Conservation (phyloP, 225 moss, liverwort and hornwort genomes). For the Bryoerythrophyllum caledonicum region DNA sequence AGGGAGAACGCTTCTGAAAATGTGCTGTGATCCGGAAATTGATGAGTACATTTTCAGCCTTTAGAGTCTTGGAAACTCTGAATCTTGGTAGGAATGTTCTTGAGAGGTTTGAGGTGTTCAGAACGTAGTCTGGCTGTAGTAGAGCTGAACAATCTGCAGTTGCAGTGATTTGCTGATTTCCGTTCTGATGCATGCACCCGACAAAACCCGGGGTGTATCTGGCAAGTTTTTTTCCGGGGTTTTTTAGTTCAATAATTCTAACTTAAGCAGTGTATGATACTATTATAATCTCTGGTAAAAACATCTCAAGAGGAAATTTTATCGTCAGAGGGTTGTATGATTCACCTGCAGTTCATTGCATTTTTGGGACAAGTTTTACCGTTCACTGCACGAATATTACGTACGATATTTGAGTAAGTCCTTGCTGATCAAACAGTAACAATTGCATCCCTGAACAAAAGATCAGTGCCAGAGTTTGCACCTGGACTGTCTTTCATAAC, state of each 20-base stretch:
- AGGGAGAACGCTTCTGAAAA: not conserved
- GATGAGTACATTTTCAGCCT: not conserved
- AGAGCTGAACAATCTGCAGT: not conserved
- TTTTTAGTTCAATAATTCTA: not conserved
- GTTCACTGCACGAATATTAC: not conserved
- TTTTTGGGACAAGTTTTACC: not conserved
- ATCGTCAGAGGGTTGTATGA: not conserved
- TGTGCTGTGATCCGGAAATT: not conserved
- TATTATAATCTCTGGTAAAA: not conserved
- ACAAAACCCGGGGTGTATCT: not conserved
- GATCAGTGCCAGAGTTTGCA: not conserved
- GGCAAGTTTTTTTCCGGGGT: not conserved
- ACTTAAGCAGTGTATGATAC: not conserved
- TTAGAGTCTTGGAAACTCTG: not conserved
- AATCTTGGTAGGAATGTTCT: not conserved
- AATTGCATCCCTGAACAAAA: not conserved
- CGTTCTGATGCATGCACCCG: not conserved
- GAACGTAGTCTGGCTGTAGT: not conserved
- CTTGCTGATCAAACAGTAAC: not conserved
- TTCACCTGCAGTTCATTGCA: not conserved
- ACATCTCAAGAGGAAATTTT: not conserved
- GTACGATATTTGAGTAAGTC: not conserved
- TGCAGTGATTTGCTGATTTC: not conserved
- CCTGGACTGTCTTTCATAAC: not conserved
- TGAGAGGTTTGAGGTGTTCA: not conserved